phyloP scores from a whole-genome alignment of 1,139 yeast species.

The Debaryomyces singareniensis region DNA sequence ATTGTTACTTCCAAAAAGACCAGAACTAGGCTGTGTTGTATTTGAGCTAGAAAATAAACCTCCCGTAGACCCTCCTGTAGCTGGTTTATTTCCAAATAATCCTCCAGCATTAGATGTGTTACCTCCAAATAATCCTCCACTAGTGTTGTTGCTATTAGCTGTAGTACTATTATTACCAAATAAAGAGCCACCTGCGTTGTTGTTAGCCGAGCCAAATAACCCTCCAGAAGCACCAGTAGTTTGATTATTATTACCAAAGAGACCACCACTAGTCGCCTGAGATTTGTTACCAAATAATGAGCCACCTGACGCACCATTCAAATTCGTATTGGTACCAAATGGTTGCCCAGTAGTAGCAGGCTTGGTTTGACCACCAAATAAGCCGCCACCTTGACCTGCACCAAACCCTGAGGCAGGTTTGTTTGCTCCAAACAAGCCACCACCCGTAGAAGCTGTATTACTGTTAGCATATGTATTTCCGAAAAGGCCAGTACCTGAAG shows the following conservation, averaged over 20 bases:
- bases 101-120: conserved; percentile 17
- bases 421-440: conserved; percentile 19
- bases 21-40: conserved; percentile 5
- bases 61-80: conserved; percentile 6
- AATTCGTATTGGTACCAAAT: conserved; percentile 17
- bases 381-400: conserved; percentile 17
- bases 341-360: conserved; percentile 13
- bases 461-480: conserved; percentile 6
- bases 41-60: conserved; percentile 24
- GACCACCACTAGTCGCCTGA: conserved; percentile 8
- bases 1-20: conserved; percentile 19
- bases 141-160: conserved; percentile 10
- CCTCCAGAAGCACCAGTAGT: conserved; percentile 12
- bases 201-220: conserved; percentile 15
- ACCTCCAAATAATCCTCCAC: no score
- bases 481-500: conserved; percentile 14
- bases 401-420: conserved; percentile 9
- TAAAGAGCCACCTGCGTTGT: conserved; percentile 9
- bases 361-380: conserved; percentile 21
- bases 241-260: conserved; percentile 6
- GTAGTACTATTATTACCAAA: conserved; percentile 29
- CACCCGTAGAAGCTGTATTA: conserved; percentile 11
- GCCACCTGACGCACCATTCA: conserved; percentile 6
- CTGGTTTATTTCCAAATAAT: conserved; percentile 33
- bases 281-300: conserved; percentile 14